These are phyloP conservation scores for Scenedesmus sp. DNA, from an alignment of 163 green algal genomes.

Conservation along the genomic window DNA sequence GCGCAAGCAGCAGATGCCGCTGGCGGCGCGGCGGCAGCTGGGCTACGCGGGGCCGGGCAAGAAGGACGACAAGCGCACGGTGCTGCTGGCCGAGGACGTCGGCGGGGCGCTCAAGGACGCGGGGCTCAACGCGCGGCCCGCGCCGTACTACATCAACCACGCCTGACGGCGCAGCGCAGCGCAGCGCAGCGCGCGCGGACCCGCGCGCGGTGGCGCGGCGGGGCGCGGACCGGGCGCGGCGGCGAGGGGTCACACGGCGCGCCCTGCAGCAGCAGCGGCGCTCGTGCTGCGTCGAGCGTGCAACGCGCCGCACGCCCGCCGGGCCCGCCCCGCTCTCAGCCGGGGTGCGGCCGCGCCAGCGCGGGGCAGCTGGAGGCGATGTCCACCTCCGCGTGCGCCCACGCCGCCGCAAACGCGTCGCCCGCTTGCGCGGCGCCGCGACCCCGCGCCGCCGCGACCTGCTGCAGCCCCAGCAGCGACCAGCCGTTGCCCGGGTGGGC, in stretches of 20 bases:
- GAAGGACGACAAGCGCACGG: conserved; percentile 45
- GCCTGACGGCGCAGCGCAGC: background rate
- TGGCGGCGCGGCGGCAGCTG: conserved; percentile 10
- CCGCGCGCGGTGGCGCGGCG: too few species aligned
- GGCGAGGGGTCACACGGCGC: background rate
- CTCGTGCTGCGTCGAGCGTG: background rate
- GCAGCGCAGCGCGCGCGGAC: too few species aligned
- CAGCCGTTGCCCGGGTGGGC: conserved; percentile 54
- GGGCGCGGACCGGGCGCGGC: too few species aligned
- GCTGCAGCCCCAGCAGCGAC: conserved; percentile 51
- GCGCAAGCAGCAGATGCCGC: conserved; percentile 12
- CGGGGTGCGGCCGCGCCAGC: background rate
- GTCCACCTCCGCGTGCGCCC: conserved; percentile 25
- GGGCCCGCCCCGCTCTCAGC: background rate
- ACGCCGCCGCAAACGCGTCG: background rate
- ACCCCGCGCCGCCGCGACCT: conserved; percentile 20
- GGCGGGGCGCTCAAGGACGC: conserved; percentile 48
- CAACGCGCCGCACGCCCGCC: background rate
- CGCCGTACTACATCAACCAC: too few species aligned
- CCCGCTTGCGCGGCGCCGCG: background rate
- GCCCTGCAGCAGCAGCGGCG: background rate
- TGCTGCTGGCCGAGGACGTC: conserved; percentile 49
- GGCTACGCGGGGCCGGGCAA: conserved; percentile 34
- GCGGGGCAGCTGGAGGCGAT: conserved; percentile 36
- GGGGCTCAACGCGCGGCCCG: background rate